Evolutionary conservation across 495 filamentous ascomycete species (phyloP).

Genomic region (Antarctomyces pellizariae): DNA sequence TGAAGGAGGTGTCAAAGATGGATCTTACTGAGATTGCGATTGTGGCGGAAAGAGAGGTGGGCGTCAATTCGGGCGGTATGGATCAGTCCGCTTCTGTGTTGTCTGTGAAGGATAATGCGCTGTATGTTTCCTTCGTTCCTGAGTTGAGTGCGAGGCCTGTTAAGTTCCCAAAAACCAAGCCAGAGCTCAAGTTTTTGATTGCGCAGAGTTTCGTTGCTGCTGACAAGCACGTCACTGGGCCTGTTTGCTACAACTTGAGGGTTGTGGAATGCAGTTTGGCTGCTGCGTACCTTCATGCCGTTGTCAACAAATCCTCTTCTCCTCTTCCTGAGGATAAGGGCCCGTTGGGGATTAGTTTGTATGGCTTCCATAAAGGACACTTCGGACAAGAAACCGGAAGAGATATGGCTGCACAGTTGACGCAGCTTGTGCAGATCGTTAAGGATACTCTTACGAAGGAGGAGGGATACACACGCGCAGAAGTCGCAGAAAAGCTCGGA

Average conservation of each 20-base stretch:
- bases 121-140: slow-evolving; percentile 80
- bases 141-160: slow-evolving; percentile 52
- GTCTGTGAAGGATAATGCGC: slow-evolving; percentile 56
- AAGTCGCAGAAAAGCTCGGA: slow-evolving; percentile 52
- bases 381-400: slow-evolving; percentile 31
- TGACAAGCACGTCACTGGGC: slow-evolving; percentile 84
- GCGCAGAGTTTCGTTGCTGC: slow-evolving; percentile 84
- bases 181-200: slow-evolving; percentile 76
- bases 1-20: slow-evolving; percentile 58
- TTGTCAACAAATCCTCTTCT: slow-evolving; percentile 30
- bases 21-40: slow-evolving; percentile 77
- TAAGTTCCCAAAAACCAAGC: slow-evolving; percentile 58
- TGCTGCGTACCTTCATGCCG: slow-evolving; percentile 35
- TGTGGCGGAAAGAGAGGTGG: slow-evolving; percentile 80
- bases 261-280: slow-evolving; percentile 90
- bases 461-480: slow-evolving; percentile 69
- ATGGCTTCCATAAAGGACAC: slow-evolving; percentile 65
- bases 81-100: slow-evolving; percentile 97
- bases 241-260: slow-evolving; percentile 85
- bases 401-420: slow-evolving; percentile 39
- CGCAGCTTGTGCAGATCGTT: slow-evolving; percentile 38
- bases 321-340: slow-evolving; percentile 53
- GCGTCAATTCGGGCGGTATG: slow-evolving; percentile 94
- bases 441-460: slow-evolving; percentile 41
- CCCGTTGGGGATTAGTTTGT: slow-evolving; percentile 62